These are phyloP conservation scores for Barnettozyma vustinii DNA, from an alignment of 805 yeast genomes.

Conservation along the genomic window DNA sequence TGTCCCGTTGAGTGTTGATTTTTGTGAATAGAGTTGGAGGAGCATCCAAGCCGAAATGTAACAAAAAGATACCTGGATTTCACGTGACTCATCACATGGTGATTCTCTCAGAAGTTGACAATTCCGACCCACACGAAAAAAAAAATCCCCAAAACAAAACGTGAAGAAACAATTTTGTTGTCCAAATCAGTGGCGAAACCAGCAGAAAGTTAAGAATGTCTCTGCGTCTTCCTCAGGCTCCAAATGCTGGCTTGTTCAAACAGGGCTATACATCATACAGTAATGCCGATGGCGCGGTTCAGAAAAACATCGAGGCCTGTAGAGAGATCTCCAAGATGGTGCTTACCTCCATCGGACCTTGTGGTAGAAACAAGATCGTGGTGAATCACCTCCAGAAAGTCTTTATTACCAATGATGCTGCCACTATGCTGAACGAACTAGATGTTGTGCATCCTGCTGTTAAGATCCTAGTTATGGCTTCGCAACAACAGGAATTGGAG, in stretches of 20 bases:
- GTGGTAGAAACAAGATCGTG: slow-evolving; percentile 94
- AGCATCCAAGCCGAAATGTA: neutral
- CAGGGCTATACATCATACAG: slow-evolving; percentile 88
- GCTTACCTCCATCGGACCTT: slow-evolving; percentile 93
- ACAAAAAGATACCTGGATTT: neutral
- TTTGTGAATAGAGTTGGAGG: neutral
- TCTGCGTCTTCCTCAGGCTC: slow-evolving; percentile 84
- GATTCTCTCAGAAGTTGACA: neutral
- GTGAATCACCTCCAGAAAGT: slow-evolving; percentile 84
- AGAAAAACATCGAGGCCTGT: slow-evolving; percentile 89
- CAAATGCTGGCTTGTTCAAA: slow-evolving; percentile 89
- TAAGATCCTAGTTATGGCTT: slow-evolving; percentile 90
- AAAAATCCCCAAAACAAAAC: neutral
- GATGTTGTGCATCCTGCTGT: slow-evolving; percentile 98
- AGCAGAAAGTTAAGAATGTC: slow-evolving; percentile 49
- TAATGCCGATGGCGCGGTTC: slow-evolving; percentile 91
- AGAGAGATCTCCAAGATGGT: slow-evolving; percentile 90
- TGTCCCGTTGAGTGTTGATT: neutral
- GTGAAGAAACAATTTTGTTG: neutral
- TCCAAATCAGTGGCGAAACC: neutral
- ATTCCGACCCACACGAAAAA: neutral
- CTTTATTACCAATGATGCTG: slow-evolving; percentile 95
- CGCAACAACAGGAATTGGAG: slow-evolving; percentile 94
- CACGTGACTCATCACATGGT: neutral
- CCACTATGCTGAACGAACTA: slow-evolving; percentile 88